Evolutionary conservation across 2,329 filamentous ascomycete genomes (phyloP), one percentile per base, ranked within the genome.

Genomic region (Metarhizium sp.): DNA sequence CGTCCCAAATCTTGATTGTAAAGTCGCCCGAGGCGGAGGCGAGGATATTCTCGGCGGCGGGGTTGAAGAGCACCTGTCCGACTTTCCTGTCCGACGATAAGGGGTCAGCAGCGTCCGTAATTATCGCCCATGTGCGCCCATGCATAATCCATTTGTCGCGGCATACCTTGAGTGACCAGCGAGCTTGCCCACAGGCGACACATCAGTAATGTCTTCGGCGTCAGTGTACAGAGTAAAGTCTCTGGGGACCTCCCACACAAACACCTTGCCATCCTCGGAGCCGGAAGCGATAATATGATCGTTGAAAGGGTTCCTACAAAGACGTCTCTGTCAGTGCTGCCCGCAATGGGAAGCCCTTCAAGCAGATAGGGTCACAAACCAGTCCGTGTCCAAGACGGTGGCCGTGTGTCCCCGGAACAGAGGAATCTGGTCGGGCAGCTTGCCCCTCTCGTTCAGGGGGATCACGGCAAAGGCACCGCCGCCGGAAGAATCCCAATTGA

Each of bases 401-500:
- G 91, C 91, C 47, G 94, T 99, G 73, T 99, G 94, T 58, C 94
- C 94, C 64, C 94, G 87, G 74, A 97, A 99, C 66, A 99, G 79
- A 58, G 94, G 94, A 64, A 99, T 88, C 67, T 89, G 86, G 70
- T 97, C 94, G 51, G 94, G 94, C 54, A 95, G 75, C 74, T 94
- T 92, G 61, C 94, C 94, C 65, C 82, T 86, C 79, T 99, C 92
- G 63, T 86, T 82, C 65, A 96, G 74, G 58, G 94, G 94, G 63
- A 99, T 90, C 63, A 99, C 92, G 55, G 94, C 94, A 69, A 99
- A 97, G 64, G 94, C 92, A 69, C 94, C 94, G 66, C 94, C 94
- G 60, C 94, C 94, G 70, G 90, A 89, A 43, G 94, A 81, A 75
- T 99, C 92, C 94, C 94, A 99, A 80, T 99, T 99, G 76, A 99